phyloP scores from a whole-genome alignment of 495 filamentous ascomycete species.

The Aspergillus ostianus region DNA sequence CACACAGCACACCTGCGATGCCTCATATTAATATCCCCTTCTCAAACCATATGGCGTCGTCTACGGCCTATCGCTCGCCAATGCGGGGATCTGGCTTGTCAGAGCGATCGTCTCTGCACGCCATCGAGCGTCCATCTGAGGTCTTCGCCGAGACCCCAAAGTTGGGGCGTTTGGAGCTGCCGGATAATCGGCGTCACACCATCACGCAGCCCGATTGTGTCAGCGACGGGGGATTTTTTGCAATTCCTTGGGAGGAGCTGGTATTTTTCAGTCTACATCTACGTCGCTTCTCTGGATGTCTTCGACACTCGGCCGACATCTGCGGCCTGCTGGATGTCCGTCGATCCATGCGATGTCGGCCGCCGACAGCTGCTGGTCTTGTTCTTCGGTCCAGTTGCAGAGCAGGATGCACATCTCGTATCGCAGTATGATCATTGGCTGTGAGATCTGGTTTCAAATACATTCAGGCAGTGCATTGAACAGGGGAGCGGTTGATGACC shows the following conservation, averaged over 20 bases:
- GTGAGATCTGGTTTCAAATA: background rate
- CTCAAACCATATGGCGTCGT: background rate
- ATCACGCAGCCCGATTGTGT: slow-evolving; percentile 7
- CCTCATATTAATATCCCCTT: background rate
- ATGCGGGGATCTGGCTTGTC: background rate
- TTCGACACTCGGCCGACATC: background rate
- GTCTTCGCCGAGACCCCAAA: background rate
- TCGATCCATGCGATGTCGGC: background rate
- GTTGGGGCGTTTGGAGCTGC: background rate
- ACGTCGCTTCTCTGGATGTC: background rate
- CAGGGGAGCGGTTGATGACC: background rate
- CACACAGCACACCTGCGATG: background rate
- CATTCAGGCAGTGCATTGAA: background rate
- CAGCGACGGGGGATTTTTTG: background rate
- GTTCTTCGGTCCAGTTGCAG: background rate
- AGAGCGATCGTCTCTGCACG: background rate
- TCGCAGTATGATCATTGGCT: background rate
- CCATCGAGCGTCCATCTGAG: background rate
- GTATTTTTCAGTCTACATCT: slow-evolving; percentile 7
- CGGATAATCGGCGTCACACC: slow-evolving; percentile 10
- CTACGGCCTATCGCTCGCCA: background rate
- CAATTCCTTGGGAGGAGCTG: background rate
- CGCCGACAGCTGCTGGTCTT: too few species aligned
- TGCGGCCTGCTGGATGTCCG: background rate
- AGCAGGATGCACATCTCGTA: background rate